Conservation (phyloP, 1,284 basidiomycete genomes). For the Fomitopsis pinicola region DNA sequence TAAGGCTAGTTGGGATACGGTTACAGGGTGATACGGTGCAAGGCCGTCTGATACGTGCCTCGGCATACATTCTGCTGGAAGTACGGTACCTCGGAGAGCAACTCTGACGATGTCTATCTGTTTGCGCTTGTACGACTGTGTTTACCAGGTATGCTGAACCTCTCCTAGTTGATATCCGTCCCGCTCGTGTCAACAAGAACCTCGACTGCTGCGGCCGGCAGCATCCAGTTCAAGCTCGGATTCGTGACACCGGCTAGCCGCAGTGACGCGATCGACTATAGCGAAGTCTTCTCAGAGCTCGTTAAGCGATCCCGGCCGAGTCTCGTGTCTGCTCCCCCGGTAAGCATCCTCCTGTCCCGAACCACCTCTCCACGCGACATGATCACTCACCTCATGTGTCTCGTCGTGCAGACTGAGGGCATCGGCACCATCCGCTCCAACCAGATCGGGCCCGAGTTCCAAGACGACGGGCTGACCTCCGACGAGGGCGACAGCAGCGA, state of each 20-base stretch:
- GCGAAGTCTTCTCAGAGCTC: constrained; percentile 62
- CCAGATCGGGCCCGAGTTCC: constrained; percentile 50
- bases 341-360: constrained; percentile 24
- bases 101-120: no score
- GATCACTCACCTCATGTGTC: background rate
- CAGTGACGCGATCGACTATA: constrained; percentile 35
- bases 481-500: constrained; percentile 45
- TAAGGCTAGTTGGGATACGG: no score
- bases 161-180: constrained; percentile 12
- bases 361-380: no score
- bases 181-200: constrained; percentile 62
- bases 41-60: no score
- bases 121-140: no score
- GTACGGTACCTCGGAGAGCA: no score
- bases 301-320: constrained; percentile 61
- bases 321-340: constrained; percentile 77
- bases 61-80: no score
- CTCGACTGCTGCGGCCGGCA: constrained; percentile 56
- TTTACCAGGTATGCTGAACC: background rate
- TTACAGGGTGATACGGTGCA: no score
- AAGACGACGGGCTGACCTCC: constrained; percentile 76
- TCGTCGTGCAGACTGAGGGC: constrained; percentile 66
- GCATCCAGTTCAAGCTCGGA: constrained; percentile 73
- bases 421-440: constrained; percentile 81
- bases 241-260: constrained; percentile 53